Evolutionary conservation across 106 monocot genomes (phyloP).

Genomic region (Dioscorea zingiberensis): DNA sequence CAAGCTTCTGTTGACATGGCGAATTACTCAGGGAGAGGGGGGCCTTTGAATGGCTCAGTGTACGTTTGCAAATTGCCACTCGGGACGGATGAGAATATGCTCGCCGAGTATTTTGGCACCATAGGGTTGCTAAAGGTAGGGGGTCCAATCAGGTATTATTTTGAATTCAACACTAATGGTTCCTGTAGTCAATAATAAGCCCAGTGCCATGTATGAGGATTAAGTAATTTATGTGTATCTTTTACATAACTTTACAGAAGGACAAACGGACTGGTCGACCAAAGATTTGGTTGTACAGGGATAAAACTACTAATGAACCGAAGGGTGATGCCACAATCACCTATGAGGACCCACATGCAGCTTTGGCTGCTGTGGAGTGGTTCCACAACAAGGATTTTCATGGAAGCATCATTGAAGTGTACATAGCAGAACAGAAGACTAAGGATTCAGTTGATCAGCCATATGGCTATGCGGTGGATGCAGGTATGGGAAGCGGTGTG

Average conservation of each 20-base stretch:
- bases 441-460: conserved; percentile 53
- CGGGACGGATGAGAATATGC: conserved; percentile 88
- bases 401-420: conserved; percentile 74
- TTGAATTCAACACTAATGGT: conserved; percentile 21
- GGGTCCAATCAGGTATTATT: conserved; percentile 55
- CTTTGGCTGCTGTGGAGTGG: conserved; percentile 94
- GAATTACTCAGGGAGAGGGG: conserved; percentile 48
- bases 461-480: conserved; percentile 11
- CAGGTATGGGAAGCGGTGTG: conserved; percentile 14
- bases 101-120: conserved; percentile 96
- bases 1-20: conserved; percentile 35
- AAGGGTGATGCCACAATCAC: conserved; percentile 98
- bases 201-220: no score
- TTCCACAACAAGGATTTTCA: conserved; percentile 96
- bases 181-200: not conserved
- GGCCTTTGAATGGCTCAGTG: conserved; percentile 63
- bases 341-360: conserved; percentile 99
- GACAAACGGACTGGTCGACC: conserved; percentile 91
- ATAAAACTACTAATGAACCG: conserved; percentile 89
- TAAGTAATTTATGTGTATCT: no score
- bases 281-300: conserved; percentile 94
- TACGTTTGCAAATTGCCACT: conserved; percentile 91
- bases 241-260: conserved; percentile 43
- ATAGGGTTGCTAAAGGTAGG: conserved; percentile 99
- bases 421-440: conserved; percentile 78